These are phyloP conservation scores for Nakaseomyces delphensis DNA, from an alignment of 1,139 yeast genomes.

Conservation along the genomic window DNA sequence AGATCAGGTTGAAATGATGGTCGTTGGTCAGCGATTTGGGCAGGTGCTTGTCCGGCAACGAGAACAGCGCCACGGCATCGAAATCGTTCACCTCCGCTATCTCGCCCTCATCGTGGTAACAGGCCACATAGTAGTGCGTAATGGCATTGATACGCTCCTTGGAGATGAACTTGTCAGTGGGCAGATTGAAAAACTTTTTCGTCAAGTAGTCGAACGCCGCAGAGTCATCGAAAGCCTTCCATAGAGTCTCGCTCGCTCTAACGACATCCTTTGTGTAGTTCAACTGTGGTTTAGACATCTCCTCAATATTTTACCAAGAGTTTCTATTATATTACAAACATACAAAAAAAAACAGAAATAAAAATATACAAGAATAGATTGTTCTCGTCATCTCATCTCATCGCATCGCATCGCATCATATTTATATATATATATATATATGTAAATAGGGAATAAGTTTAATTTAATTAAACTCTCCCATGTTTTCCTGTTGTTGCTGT, in stretches of 20 bases:
- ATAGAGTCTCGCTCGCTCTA: constrained; percentile 22
- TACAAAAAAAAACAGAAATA: no score
- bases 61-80: constrained; percentile 30
- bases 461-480: no score
- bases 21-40: constrained; percentile 25
- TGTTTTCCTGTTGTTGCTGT: no score
- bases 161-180: constrained; percentile 19
- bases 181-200: constrained; percentile 26
- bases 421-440: no score
- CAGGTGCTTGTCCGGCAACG: constrained; percentile 22
- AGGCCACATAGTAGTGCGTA: constrained; percentile 18
- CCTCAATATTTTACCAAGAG: no score
- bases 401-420: no score
- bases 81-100: constrained; percentile 27
- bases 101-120: constrained; percentile 28
- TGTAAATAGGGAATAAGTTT: no score
- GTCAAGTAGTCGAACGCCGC: constrained; percentile 24
- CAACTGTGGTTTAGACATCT: constrained; percentile 3
- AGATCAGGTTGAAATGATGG: constrained; percentile 23
- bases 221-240: constrained; percentile 24
- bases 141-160: constrained; percentile 21
- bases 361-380: no score
- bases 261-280: constrained; percentile 17
- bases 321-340: no score
- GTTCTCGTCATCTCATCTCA: no score